Evolutionary conservation across 202 grass and related monocot species (phyloP), one percentile per base, ranked within the genome.

Genomic region (Sporobolus alterniflorus): DNA sequence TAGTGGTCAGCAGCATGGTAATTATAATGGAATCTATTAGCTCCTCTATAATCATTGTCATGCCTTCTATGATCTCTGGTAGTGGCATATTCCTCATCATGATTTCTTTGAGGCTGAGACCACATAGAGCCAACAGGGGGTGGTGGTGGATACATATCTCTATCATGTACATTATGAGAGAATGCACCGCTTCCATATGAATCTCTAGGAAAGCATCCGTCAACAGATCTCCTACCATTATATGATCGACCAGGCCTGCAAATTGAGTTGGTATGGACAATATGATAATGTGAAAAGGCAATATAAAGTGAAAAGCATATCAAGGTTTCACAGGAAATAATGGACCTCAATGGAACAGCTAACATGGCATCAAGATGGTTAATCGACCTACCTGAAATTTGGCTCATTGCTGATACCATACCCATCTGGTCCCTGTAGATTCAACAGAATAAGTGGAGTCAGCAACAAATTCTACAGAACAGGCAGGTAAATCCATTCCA

Each of bases 401-500:
- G 90, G 89, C 74, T 90, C 88, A 81, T 74, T 91, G 75, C 85
- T 86, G 71, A 81, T 52, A 69, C 76, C 88, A 86, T 99, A 99
- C 69, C 93, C 89, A 92, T 96, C 93, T 2, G 85, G 78, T 90
- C 91, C 97, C 97, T 99, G 97, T 99, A 96, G 93, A 96, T 99
- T 99, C 88, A 99, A 99, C 91, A 96, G 93, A 96, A 95, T 98
- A 95, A 94, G 87, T 73, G 31, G 89, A 91, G 93, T 99, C 89
- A 99, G 97, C 87, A 92, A 81, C 75, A 89, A 91, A 89, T 81
- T 84, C 87, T 91, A 93, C 83, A 87, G 80, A 94, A 84, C 87
- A 83, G 89, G 80, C 76, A 96, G 77, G 88, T 91, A 92, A 93
- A 95, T 88, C 91, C 91, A 94, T 82, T 96, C 97, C 97, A 94